Percentiles rank a stretch among this genome's conserved stretches.
Conservation (phyloP, 1,284 basidiomycete genomes). For the Fomes fomentarius region DNA sequence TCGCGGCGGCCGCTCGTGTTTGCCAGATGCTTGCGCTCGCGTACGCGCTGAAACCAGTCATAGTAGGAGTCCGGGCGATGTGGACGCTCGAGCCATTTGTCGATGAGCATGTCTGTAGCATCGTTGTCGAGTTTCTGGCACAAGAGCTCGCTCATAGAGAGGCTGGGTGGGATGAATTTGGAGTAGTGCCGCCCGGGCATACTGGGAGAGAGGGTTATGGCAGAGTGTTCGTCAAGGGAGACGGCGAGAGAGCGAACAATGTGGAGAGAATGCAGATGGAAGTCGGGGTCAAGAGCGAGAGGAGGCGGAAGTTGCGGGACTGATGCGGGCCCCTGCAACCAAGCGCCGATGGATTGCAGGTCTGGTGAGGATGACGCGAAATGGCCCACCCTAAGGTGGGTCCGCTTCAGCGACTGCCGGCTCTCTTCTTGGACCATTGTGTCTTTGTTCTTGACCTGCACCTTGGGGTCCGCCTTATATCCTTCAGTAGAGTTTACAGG, state of each 20-base stretch:
- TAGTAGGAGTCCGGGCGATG: slow-evolving; percentile 73
- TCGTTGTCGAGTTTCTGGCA: slow-evolving; percentile 75
- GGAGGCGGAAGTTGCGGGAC: slow-evolving; percentile 1
- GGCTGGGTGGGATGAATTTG: slow-evolving; percentile 61
- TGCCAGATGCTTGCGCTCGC: slow-evolving; percentile 59
- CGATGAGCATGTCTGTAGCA: slow-evolving; percentile 73
- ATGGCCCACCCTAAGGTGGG: slow-evolving; percentile 28
- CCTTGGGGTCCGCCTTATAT: background rate
- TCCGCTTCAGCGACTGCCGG: slow-evolving; percentile 6
- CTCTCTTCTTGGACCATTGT: background rate
- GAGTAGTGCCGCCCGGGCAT: slow-evolving; percentile 53
- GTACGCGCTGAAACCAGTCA: slow-evolving; percentile 71
- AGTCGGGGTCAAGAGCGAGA: slow-evolving; percentile 1
- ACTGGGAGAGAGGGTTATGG: background rate
- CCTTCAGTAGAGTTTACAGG: background rate
- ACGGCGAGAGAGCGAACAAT: background rate
- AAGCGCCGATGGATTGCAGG: slow-evolving; percentile 12
- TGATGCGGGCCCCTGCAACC: slow-evolving; percentile 1
- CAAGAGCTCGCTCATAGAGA: slow-evolving; percentile 74
- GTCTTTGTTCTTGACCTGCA: background rate
- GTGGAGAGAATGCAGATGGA: slow-evolving; percentile 11
- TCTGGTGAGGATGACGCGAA: slow-evolving; percentile 26
- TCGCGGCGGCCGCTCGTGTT: slow-evolving; percentile 44
- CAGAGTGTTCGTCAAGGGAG: slow-evolving; percentile 2
- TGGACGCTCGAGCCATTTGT: slow-evolving; percentile 70